Base-by-base conservation (phyloP, 768 basidiomycete genomes). In the Boletus edulis region DNA sequence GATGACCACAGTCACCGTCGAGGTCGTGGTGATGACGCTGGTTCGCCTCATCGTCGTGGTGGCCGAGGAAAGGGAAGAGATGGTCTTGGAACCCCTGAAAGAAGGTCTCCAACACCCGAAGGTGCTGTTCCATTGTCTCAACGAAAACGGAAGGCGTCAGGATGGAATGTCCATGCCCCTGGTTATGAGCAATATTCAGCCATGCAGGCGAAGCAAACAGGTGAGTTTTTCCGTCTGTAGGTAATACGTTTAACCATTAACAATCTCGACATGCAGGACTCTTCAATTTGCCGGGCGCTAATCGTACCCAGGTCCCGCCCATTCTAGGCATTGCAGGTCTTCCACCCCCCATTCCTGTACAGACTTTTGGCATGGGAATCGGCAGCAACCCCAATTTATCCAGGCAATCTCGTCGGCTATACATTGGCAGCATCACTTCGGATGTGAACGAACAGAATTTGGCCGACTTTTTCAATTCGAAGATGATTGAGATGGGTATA, bases 131-230 rank as follows among this genome's bases (percentile, higher is more conserved):
- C 91, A 0, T 73, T 99, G 58, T 87, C 89, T 9, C 92, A 98
- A 67, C 78, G 94, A 58, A 89, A 88, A 68, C 78, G 94, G 29
- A 91, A 91, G 63, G 89, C 92, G 6, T 94, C 92, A 43, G 91
- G 91, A 0, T 99, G 97, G 97, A 94, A 99, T 72, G 88, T 97
- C 20, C 89, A 94, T 71, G 92, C 95, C 17, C 89, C 91, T 4
- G 94, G 94, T 5, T 98, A 97, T 60, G 96, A 98, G 66, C 90
- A 91, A 62, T 92, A 97, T 64, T 88, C 87, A 5, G 94, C 96
- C 15, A 81, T 94, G 78, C 94, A 98, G 69, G 97, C 97, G n/a
- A 99, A 99, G 73, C 89, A 94, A 75, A 98, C 95, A 41, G 97
- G 96, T 93, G 61, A 48, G 78, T 46, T 37, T 48, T 24, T 31